Percentiles rank a stretch among this genome's conserved stretches.
Conservation (phyloP, 1,284 basidiomycete species). For the Wolfiporia cocos region DNA sequence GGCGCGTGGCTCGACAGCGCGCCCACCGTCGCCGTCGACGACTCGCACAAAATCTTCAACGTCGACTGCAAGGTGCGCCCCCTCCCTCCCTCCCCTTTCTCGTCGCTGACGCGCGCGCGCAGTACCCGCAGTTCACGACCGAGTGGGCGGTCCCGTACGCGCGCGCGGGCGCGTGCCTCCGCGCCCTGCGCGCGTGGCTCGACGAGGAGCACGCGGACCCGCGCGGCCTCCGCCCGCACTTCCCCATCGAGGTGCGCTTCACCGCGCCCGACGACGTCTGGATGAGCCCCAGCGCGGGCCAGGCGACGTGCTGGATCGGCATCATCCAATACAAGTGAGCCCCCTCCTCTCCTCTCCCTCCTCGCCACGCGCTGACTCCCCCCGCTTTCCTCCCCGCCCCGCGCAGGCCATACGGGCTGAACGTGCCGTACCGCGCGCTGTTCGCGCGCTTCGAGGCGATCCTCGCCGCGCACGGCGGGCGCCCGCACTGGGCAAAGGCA, state of each 20-base stretch:
- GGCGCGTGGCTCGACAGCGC: slow-evolving; percentile 55
- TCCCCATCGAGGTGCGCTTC: slow-evolving; percentile 92
- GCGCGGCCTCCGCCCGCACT: slow-evolving; percentile 81
- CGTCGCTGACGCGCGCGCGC: slow-evolving; percentile 10
- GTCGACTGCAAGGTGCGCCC: slow-evolving; percentile 69
- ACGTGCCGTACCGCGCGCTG: slow-evolving; percentile 81
- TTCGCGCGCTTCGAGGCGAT: slow-evolving; percentile 82
- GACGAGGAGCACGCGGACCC: slow-evolving; percentile 61
- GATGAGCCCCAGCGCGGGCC: slow-evolving; percentile 83
- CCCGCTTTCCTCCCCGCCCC: background rate
- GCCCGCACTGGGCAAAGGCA: slow-evolving; percentile 97
- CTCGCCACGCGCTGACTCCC: slow-evolving; percentile 1
- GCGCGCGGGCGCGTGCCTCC: slow-evolving; percentile 60
- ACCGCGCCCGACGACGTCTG: slow-evolving; percentile 89
- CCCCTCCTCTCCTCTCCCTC: background rate
- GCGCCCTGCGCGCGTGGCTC: slow-evolving; percentile 74
- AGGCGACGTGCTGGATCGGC: slow-evolving; percentile 91
- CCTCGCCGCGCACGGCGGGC: slow-evolving; percentile 67
- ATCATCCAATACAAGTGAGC: slow-evolving; percentile 90
- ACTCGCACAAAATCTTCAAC: slow-evolving; percentile 78
- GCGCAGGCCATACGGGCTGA: slow-evolving; percentile 80
- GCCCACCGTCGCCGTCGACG: slow-evolving; percentile 54
- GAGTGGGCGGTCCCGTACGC: slow-evolving; percentile 90
- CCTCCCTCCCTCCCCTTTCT: slow-evolving; percentile 13
- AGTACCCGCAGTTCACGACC: slow-evolving; percentile 87